phyloP scores from a whole-genome alignment of 495 filamentous ascomycete genomes.

The Hapsidospora chrysogenum region DNA sequence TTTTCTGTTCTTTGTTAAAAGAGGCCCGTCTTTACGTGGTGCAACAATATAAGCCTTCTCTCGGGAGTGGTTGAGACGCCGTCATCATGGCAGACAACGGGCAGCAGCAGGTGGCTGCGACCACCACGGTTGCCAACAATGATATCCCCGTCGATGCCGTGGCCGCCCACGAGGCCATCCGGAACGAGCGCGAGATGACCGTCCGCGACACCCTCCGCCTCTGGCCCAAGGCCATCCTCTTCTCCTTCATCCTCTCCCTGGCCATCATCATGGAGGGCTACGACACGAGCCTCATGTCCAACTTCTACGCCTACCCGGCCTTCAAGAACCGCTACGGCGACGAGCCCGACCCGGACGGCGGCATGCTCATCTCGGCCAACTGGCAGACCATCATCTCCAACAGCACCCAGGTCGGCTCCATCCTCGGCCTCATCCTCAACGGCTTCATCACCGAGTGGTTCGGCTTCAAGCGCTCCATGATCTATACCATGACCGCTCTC shows the following conservation, averaged over 20 bases:
- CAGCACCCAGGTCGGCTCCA: slow-evolving; percentile 21
- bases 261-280: slow-evolving; percentile 20
- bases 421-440: slow-evolving; percentile 45
- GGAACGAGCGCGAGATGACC: slow-evolving; percentile 1
- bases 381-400: slow-evolving; percentile 23
- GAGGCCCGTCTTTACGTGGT: too few species aligned
- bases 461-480: slow-evolving; percentile 41
- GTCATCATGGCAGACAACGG: too few species aligned
- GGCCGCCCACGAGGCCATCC: slow-evolving; percentile 1
- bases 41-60: too few species aligned
- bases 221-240: slow-evolving; percentile 3
- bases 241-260: slow-evolving; percentile 8
- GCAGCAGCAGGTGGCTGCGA: too few species aligned
- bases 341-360: slow-evolving; percentile 15
- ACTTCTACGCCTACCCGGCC: slow-evolving; percentile 16
- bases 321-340: slow-evolving; percentile 46
- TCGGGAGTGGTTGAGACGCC: too few species aligned
- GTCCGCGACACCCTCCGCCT: slow-evolving; percentile 2
- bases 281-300: slow-evolving; percentile 22
- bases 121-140: too few species aligned
- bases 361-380: slow-evolving; percentile 33
- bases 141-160: background rate
- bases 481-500: slow-evolving; percentile 31
- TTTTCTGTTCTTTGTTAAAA: too few species aligned
- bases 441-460: slow-evolving; percentile 43